These are phyloP conservation scores for Tylopilus rubrobrunneus DNA, from an alignment of 768 basidiomycete genomes.

Conservation along the genomic window DNA sequence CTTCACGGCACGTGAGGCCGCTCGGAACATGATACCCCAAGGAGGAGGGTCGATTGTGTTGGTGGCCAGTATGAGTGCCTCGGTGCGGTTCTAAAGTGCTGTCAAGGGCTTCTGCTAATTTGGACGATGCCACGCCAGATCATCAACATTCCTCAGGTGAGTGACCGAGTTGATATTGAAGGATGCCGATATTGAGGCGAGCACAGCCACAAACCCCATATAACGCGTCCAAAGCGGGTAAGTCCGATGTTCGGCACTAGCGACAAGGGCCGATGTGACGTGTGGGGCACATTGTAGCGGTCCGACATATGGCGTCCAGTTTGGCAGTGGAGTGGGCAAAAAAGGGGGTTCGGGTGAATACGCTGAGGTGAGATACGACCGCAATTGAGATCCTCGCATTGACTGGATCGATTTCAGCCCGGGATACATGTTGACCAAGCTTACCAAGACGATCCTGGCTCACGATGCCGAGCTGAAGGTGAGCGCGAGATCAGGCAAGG, in stretches of 20 bases:
- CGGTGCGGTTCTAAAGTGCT: conserved; percentile 44
- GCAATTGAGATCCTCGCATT: background rate
- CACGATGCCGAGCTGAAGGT: conserved; percentile 75
- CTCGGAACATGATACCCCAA: conserved; percentile 82
- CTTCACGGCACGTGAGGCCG: conserved; percentile 95
- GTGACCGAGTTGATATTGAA: background rate
- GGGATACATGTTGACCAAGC: conserved; percentile 91
- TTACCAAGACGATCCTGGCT: conserved; percentile 80
- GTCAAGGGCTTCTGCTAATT: conserved; percentile 4
- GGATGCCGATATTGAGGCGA: background rate
- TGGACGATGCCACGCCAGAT: conserved; percentile 44
- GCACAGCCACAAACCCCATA: conserved; percentile 85
- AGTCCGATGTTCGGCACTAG: conserved; percentile 9
- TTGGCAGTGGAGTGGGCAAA: conserved; percentile 97
- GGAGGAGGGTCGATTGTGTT: conserved; percentile 81
- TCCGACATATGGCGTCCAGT: conserved; percentile 90
- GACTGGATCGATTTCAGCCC: conserved; percentile 46
- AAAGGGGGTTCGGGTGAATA: conserved; percentile 82
- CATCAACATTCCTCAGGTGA: conserved; percentile 84
- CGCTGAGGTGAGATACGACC: conserved; percentile 51
- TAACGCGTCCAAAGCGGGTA: conserved; percentile 92
- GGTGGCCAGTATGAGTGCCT: conserved; percentile 88
- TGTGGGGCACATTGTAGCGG: conserved; percentile 44
- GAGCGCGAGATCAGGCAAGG: background rate
- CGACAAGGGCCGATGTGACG: background rate